These are phyloP conservation scores for Xylariaceae sp. DNA, from an alignment of 2,329 filamentous ascomycete genomes.

Conservation along the genomic window DNA sequence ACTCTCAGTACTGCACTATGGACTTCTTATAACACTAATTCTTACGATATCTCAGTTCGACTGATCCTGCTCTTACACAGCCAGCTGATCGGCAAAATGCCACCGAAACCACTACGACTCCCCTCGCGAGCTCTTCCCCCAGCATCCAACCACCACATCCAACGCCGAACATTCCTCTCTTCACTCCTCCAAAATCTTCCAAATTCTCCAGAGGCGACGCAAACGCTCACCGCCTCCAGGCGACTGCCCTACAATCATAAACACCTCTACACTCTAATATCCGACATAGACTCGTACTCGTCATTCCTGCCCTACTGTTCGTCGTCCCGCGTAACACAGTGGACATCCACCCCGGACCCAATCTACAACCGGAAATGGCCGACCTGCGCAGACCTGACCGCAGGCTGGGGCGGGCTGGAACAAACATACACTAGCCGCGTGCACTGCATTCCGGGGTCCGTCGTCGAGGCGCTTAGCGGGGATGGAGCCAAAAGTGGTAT, in stretches of 20 bases:
- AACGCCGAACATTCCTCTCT: conserved; percentile 27
- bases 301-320: conserved; percentile 90
- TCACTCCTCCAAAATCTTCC: conserved; percentile 18
- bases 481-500: conserved; percentile 44
- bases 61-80: no score
- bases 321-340: conserved; percentile 70
- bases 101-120: no score
- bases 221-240: conserved; percentile 68
- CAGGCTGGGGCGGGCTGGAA: conserved; percentile 80
- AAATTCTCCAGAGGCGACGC: conserved; percentile 32
- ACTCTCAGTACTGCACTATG: conserved; percentile 5
- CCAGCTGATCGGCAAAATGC: no score
- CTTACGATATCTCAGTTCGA: no score
- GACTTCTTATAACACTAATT: conserved; percentile 7
- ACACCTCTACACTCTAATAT: conserved; percentile 78
- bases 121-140: no score
- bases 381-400: conserved; percentile 69
- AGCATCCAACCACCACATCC: not conserved
- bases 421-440: conserved; percentile 80
- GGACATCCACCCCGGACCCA: conserved; percentile 47
- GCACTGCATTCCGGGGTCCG: conserved; percentile 65
- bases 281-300: conserved; percentile 81
- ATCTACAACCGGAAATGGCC: conserved; percentile 55
- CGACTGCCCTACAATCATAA: conserved; percentile 69
- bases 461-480: conserved; percentile 76